Evolutionary conservation across 2,329 filamentous ascomycete genomes (phyloP).

Genomic region (Fusarium solani-melongenae): DNA sequence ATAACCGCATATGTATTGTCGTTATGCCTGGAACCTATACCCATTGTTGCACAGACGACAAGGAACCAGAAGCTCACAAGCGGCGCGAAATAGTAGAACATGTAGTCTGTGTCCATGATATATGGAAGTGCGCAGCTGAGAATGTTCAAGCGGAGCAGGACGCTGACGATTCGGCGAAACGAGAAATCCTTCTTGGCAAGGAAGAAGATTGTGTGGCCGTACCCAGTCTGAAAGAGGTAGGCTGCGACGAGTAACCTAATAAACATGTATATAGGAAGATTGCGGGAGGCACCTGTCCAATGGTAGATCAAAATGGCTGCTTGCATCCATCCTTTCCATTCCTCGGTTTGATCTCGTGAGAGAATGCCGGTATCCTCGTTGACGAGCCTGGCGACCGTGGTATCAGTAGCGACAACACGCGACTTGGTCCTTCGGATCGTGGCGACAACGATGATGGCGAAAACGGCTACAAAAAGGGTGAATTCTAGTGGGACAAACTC

Average conservation of each 20-base stretch:
- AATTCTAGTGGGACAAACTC: constrained; percentile 36
- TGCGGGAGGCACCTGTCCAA: constrained; percentile 62
- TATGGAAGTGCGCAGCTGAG: constrained; percentile 64
- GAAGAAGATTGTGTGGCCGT: constrained; percentile 70
- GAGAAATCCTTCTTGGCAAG: constrained; percentile 68
- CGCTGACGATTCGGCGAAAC: constrained; percentile 59
- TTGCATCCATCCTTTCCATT: constrained; percentile 77
- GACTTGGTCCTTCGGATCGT: constrained; percentile 34
- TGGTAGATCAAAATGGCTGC: constrained; percentile 64
- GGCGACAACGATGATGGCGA: constrained; percentile 6
- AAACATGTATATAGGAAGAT: constrained; percentile 64
- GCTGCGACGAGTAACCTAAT: constrained; percentile 64
- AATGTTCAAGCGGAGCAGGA: constrained; percentile 68
- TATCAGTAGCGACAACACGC: constrained; percentile 11
- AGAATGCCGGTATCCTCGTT: constrained; percentile 37
- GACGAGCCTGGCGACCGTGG: not conserved
- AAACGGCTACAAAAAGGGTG: constrained; percentile 21
- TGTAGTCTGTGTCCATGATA: constrained; percentile 64
- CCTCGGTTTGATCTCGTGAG: constrained; percentile 67
- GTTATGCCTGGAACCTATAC: constrained; percentile 55
- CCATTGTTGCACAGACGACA: constrained; percentile 64
- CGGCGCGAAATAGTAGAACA: constrained; percentile 67
- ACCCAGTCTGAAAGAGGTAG: constrained; percentile 72
- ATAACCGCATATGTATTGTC: constrained; percentile 54
- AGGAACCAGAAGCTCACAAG: constrained; percentile 72